Evolutionary conservation across 2,329 filamentous ascomycete species (phyloP).

Genomic region (Colletotrichum simmondsii): DNA sequence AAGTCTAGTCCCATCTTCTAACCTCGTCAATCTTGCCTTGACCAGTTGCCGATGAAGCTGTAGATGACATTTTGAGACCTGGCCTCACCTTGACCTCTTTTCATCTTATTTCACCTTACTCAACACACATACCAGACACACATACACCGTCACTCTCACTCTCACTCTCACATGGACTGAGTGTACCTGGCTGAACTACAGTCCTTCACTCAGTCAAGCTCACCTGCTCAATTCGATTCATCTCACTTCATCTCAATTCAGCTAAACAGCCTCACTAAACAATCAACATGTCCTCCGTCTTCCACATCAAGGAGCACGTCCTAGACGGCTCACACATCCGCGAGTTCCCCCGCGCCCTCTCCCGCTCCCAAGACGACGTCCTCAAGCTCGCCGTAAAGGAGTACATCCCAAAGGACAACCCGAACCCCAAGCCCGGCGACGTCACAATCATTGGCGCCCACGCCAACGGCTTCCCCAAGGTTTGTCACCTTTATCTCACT

Average conservation of each 20-base stretch:
- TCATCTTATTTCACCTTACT: not conserved
- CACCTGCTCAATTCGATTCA: not conserved
- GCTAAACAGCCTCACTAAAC: not conserved
- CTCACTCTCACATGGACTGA: not conserved
- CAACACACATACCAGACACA: not conserved
- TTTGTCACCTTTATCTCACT: slow-evolving; percentile 45
- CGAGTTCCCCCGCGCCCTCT: slow-evolving; percentile 81
- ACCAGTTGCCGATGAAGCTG: not conserved
- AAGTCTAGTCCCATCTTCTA: not conserved
- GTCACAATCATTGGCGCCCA: slow-evolving; percentile 88
- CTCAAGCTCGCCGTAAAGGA: slow-evolving; percentile 85
- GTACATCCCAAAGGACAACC: slow-evolving; percentile 82
- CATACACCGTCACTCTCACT: too few species aligned
- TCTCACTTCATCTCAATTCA: too few species aligned
- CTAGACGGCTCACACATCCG: slow-evolving; percentile 82
- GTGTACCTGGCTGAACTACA: not conserved
- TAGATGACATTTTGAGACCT: not conserved
- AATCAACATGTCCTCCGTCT: slow-evolving; percentile 52
- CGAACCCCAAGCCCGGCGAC: slow-evolving; percentile 75
- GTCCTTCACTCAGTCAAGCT: not conserved
- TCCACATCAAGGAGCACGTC: slow-evolving; percentile 78
- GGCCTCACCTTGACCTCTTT: not conserved
- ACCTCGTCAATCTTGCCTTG: not conserved
- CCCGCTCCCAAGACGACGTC: slow-evolving; percentile 77
- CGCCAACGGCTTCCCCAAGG: slow-evolving; percentile 94